Base-by-base conservation (phyloP, 163 green algal genomes). In the Volvox carteri region DNA sequence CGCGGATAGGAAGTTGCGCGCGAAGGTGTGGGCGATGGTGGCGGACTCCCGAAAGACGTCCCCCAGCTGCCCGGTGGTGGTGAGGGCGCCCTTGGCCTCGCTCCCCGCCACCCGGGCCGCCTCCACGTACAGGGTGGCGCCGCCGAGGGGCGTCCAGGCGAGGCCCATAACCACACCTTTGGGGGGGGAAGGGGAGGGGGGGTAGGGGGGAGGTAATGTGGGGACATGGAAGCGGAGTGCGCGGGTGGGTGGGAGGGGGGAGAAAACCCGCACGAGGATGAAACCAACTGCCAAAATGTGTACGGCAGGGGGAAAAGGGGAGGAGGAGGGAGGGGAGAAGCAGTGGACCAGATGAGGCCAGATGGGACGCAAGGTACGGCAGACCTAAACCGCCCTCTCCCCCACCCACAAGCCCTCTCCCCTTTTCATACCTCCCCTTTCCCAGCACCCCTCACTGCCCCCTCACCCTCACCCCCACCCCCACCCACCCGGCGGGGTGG, bases 31-130 rank as follows among this genome's bases (percentile, higher is more conserved):
- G 4, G 97, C 98, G 89, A 99, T 99, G 56, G 90, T 93, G 30
- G 95, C 93, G 60, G 87, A 96, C 92, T 99, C 98, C 72, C 96
- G 97, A 96, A 99, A 99, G 39, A 99, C 98, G 60, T 99, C 97
- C 4, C 98, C 98, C 54, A 99, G 93, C 92, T 99, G 96, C 14
- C 97, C 96, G 50, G 96, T 98, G 14, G 95, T 94, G 46, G 80
- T 93, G 33, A 93, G 42, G 6, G 62, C 25, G 25, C 98, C 92
- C 77, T 97, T 97, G 42, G 93, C 92, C 73, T 98, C 94, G 62
- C 90, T 93, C 54, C 88, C 91, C 78, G 97, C 93, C 78, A 98
- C 95, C 21, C 84, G 85, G 19, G 96, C 96, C 0, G 96, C 95
- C 93, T 99, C 98, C 12, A 99, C 93, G 89, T 99, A 99, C 60